Conservation (phyloP, 2,329 filamentous ascomycete species). For the Emmonsia crescens region DNA sequence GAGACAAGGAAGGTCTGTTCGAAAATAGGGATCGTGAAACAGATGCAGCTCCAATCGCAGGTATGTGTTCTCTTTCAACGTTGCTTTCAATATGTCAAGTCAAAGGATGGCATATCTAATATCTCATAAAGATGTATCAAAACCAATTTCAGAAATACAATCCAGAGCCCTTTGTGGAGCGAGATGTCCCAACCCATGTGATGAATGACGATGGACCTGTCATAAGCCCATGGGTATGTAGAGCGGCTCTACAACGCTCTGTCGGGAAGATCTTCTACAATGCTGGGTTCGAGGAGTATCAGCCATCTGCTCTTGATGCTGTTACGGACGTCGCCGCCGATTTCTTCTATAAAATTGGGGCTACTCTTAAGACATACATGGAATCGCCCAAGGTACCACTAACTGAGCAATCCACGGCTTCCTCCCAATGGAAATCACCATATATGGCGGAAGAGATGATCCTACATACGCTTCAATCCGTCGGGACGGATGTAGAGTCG, state of each 20-base stretch:
- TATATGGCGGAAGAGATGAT: constrained; percentile 79
- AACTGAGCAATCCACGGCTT: constrained; percentile 31
- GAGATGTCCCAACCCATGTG: constrained; percentile 79
- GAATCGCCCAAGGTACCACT: constrained; percentile 66
- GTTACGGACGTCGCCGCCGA: constrained; percentile 81
- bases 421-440: constrained; percentile 48
- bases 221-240: constrained; percentile 72
- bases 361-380: constrained; percentile 69
- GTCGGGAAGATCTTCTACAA: constrained; percentile 94
- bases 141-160: constrained; percentile 98
- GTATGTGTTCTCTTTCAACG: constrained; percentile 37
- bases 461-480: constrained; percentile 73
- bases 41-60: constrained; percentile 98
- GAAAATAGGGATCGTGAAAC: constrained; percentile 95
- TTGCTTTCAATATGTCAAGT: neutral
- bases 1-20: constrained; percentile 92
- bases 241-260: constrained; percentile 75
- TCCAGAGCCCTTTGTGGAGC: constrained; percentile 75
- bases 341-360: constrained; percentile 76
- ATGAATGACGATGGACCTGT: constrained; percentile 80
- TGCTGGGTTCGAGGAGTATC: constrained; percentile 91
- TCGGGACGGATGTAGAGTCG: constrained; percentile 68
- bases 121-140: constrained; percentile 63
- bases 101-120: constrained; percentile 10
- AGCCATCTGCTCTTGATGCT: constrained; percentile 83